Conservation (phyloP, 2,329 filamentous ascomycete species). For the Huntiella omanensis region DNA sequence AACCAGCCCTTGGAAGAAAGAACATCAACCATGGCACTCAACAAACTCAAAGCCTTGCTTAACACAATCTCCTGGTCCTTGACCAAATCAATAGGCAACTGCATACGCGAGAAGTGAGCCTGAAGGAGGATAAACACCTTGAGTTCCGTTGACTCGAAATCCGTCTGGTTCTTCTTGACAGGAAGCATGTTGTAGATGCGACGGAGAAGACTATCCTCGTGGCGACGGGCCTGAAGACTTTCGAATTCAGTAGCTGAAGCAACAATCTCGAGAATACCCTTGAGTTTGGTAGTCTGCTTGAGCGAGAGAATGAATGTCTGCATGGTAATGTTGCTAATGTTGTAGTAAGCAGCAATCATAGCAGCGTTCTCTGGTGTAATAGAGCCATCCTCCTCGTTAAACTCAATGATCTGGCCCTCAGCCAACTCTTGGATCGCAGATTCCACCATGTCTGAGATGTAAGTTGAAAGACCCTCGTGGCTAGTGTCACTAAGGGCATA, state of each 20-base stretch:
- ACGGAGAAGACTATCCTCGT: conserved; percentile 72
- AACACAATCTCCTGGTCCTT: conserved; percentile 89
- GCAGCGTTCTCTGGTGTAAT: conserved; percentile 83
- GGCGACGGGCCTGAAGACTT: conserved; percentile 77
- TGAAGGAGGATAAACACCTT: conserved; percentile 96
- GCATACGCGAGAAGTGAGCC: conserved; percentile 94
- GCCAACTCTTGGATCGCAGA: conserved; percentile 75
- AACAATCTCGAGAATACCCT: conserved; percentile 90
- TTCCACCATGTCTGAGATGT: conserved; percentile 88
- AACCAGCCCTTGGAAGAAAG: conserved; percentile 88
- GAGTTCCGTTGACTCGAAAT: conserved; percentile 89
- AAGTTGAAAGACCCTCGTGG: conserved; percentile 82
- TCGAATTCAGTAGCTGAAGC: conserved; percentile 96
- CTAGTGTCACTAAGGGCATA: conserved; percentile 79
- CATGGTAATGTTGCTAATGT: conserved; percentile 98
- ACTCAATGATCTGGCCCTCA: conserved; percentile 87
- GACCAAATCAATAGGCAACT: conserved; percentile 81
- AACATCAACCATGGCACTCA: conserved; percentile 87
- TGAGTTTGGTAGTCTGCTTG: conserved; percentile 75
- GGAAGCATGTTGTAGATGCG: conserved; percentile 89
- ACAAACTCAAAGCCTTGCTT: conserved; percentile 64
- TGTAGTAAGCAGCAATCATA: conserved; percentile 98
- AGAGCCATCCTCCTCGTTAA: conserved; percentile 83
- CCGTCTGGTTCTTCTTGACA: conserved; percentile 79
- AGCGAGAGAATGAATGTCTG: conserved; percentile 92